A percentile compares a stretch with the other conserved stretches of the same genome.
These are phyloP conservation scores for Perkinsus marinus DNA, from an alignment of 169 alveolate genomes.

Conservation along the genomic window DNA sequence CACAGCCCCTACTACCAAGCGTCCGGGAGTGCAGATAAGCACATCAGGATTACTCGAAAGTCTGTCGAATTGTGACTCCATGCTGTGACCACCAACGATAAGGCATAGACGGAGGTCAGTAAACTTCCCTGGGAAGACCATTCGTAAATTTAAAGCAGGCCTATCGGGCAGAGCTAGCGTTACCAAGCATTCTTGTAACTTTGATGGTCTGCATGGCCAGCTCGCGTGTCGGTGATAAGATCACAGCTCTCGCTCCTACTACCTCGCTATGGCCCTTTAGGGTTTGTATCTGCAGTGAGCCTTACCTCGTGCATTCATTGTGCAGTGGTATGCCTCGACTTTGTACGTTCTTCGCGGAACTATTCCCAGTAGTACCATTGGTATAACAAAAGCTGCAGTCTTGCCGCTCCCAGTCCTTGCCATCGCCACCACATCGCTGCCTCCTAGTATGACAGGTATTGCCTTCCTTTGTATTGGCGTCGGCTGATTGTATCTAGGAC, in stretches of 20 bases:
- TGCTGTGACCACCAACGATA: conserved; percentile 80
- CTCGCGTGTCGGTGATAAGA: conserved; percentile 80
- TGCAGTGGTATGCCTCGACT: no score
- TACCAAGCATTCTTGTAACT: conserved; percentile 32
- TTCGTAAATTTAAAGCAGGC: no score
- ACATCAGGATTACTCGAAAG: conserved; percentile 79
- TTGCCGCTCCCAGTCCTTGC: conserved; percentile 84
- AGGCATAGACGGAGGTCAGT: conserved; percentile 62
- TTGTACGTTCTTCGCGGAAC: no score
- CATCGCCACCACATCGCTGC: conserved; percentile 58
- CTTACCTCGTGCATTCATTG: no score
- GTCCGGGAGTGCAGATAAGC: conserved; percentile 68
- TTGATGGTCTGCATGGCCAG: conserved; percentile 62
- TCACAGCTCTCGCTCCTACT: conserved; percentile 74
- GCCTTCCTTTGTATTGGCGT: conserved; percentile 83
- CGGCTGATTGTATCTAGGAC: conserved; percentile 48
- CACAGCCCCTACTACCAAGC: conserved; percentile 19
- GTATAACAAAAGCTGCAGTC: conserved; percentile 82
- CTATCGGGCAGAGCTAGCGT: no score
- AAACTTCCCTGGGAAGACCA: not conserved
- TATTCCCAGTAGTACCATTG: conserved; percentile 45
- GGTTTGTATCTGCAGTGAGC: not conserved
- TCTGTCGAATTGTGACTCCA: conserved; percentile 75
- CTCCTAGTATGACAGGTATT: conserved; percentile 68
- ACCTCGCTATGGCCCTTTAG: not conserved